Base-by-base conservation (phyloP, 345 rosid species). In the Gossypium australe region DNA sequence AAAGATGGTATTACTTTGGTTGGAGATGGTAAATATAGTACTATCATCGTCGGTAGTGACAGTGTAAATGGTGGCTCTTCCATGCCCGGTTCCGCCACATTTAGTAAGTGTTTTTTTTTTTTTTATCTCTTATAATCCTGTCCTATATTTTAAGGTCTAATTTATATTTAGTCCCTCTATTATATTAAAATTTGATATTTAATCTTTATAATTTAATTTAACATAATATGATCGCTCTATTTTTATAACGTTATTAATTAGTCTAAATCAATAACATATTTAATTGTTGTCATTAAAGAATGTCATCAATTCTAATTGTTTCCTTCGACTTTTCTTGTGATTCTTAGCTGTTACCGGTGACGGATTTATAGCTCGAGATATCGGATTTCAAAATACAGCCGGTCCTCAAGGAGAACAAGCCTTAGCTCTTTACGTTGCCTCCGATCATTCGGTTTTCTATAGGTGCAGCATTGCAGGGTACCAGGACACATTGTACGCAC, bases 311-410 rank as follows among this genome's bases (percentile, higher is more conserved):
- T 27, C 12, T 29, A 64, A 71, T 14, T 22, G 2, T 13, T 61
- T 48, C 1, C 18, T 48, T 22, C 7, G 1, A 24, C 57, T 27
- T 12, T 10, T 53, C 7, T 9, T 71, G 51, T 24, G 20, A 11
- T 47, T 7, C 48, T 16, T 81, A 94, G 98, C 92, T 62, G 86
- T 89, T 64, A 76, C 85, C 4, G 98, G 97, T 1, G 91, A 94
- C 53, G 89, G 85, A 77, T 94, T 94, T 81, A 84, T 92, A 0
- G 98, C 90, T 12, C 78, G 85, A 0, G 92, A 92, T 44, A 91
- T 94, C 2, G 96, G 98, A 45, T 89, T 94, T 75, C 87, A 86
- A 0, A 94, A 94, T 87, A 85, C 84, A 1, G 98, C 98, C 20
- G 98, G 97, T 3, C 89, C 97, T 0, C 44, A 53, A 24, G 91